Evolutionary conservation across 164 flowering plant genomes (phyloP), one percentile per base, ranked within the genome.

Genomic region (Umbilicus rupestris): DNA sequence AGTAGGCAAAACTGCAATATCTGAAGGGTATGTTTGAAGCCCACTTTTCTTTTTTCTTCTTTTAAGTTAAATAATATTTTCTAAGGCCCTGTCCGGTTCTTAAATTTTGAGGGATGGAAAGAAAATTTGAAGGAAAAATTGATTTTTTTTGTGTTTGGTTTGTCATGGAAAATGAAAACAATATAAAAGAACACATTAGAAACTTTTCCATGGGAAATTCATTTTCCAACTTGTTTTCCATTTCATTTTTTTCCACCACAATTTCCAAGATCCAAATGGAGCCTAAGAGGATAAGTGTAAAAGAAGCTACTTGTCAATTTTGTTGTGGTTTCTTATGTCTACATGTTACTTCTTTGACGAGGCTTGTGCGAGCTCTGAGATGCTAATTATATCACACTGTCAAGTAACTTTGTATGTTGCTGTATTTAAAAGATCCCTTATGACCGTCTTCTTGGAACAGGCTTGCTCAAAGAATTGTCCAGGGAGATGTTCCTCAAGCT

Each of bases 401-500:
- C 15, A 20, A 20, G 9, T n/a, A 20, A 63, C n/a, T 42, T 20
- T 0, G 19, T n/a, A 14, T 28, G 15, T 19, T 22, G 60, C 17
- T 42, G 16, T 39, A 33, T 0, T 55, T 46, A 42, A 15, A 52
- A 52, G 58, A 52, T 52, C 15, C 58, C 29, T 52, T 39, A 35
- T 62, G 19, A 55, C 26, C 60, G 28, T 62, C 10, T n/a, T 42
- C 62, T 62, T 45, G 66, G 31, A 46, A 77, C 88, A 94, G 97
- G 83, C 97, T 94, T 77, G 99, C 99, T 28, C 97, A 94, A 77
- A 83, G 99, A 73, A 94, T 94, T 63, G 96, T 94, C 47, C 84
- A 91, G 78, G 97, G 97, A 26, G 99, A 94, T 79, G 97, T 94
- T 10, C 99, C 99, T 76, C 96, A 91, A 74, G 99, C 99, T 63